Conservation (phyloP, 2,329 filamentous ascomycete genomes). For the Fusarium sulawesiense region DNA sequence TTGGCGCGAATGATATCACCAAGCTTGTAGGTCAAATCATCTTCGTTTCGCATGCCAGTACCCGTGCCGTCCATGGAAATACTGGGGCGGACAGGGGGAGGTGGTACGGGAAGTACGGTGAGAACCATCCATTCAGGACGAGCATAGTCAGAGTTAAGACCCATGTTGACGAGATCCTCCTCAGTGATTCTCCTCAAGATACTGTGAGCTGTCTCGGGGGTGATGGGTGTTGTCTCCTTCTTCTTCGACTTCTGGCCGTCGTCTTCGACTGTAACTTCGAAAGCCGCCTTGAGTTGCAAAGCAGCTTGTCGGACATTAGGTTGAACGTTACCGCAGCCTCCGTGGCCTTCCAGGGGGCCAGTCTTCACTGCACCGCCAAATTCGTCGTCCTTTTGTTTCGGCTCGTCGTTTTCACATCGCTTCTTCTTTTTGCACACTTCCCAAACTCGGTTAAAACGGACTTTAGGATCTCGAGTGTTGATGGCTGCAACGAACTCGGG, state of each 20-base stretch:
- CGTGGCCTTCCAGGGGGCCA: constrained; percentile 69
- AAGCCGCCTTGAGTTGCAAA: constrained; percentile 80
- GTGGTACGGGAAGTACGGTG: constrained; percentile 93
- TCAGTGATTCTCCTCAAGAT: constrained; percentile 88
- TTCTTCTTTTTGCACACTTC: constrained; percentile 89
- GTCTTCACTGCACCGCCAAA: constrained; percentile 71
- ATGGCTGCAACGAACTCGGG: constrained; percentile 85
- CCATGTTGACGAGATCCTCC: constrained; percentile 85
- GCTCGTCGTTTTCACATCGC: constrained; percentile 83
- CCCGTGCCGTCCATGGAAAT: constrained; percentile 97
- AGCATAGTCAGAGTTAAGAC: constrained; percentile 93
- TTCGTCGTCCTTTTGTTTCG: constrained; percentile 75
- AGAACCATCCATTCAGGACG: constrained; percentile 98
- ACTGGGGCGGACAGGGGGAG: constrained; percentile 94
- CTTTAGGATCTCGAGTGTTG: constrained; percentile 88
- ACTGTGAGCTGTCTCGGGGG: constrained; percentile 83
- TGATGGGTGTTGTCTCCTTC: constrained; percentile 84
- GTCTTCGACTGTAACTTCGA: constrained; percentile 76
- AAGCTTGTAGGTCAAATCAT: constrained; percentile 99
- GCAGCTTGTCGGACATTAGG: constrained; percentile 90
- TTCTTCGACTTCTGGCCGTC: constrained; percentile 71
- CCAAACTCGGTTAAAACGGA: constrained; percentile 94
- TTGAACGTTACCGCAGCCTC: constrained; percentile 92
- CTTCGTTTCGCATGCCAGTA: constrained; percentile 92
- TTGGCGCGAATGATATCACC: constrained; percentile 99